Evolutionary conservation across 768 basidiomycete species (phyloP), one percentile per base, ranked within the genome.

Genomic region (Lactifluus volemus): DNA sequence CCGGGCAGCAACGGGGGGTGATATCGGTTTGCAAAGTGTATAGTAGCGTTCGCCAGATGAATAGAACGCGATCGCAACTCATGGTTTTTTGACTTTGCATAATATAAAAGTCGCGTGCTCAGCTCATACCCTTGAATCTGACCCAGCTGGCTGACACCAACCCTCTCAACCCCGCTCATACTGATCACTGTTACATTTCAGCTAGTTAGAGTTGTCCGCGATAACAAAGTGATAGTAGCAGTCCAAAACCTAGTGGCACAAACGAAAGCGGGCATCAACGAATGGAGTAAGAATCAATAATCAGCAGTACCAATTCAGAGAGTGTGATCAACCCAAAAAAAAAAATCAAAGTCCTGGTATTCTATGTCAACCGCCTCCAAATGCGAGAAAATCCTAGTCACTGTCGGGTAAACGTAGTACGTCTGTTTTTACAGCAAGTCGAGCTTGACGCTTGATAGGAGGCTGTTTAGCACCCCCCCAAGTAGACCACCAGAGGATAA

Each of bases 281-380:
- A 55, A 38, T 25, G 34, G 9, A 55, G 10, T 45, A 8, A 32
- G 11, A n/a, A 14, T 36, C 6, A 34, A 34, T 11, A 34, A 34
- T 17, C 47, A 11, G 3, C 5, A 14, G 29, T 11, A 34, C 17
- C 44, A 21, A 55, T 42, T 45, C 30, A 29, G 36, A 29, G 36
- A 15, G 57, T 51, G 41, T 49, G 25, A 30, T 36, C 32, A 58
- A n/a, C 42, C 58, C 34, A 45, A 52, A 51, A 59, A 45, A 51
- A 19, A 4, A 29, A 38, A 36, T 38, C 6, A 5, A 34, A 36
- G 32, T 36, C 42, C 41, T 1, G 21, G n/a, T 51, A 17, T 15
- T 12, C 17, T 9, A 30, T 8, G 12, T 34, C 41, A 47, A 36
- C 8, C 34, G 21, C 9, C 21, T 14, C 12, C 32, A 25, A 25